Base-by-base conservation (phyloP, 208 protist genomes). In the Leishmania major region DNA sequence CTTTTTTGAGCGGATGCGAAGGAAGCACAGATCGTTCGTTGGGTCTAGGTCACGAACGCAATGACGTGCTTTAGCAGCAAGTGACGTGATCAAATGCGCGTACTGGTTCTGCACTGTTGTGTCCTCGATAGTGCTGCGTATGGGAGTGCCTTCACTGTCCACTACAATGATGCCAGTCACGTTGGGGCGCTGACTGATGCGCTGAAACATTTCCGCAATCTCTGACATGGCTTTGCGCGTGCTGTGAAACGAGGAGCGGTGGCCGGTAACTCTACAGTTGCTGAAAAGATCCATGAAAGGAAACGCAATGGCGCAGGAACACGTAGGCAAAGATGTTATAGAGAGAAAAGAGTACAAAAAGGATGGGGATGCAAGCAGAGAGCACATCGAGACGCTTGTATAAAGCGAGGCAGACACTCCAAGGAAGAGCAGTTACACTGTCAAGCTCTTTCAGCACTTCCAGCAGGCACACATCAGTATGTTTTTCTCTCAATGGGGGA, bases 31-130 rank as follows among this genome's bases (percentile, higher is more conserved):
- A 81, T 99, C 98, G 82, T 99, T 99, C 51, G 97, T 98, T 1
- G 98, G 97, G 87, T 99, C 98, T 76, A 99, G 84, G 83, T 99
- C 98, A 55, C 97, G 95, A 43, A 99, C 95, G 51, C 94, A 98
- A 82, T 96, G 94, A 35, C 97, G 93, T 7, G 98, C 97, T 83
- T 99, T 99, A 17, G 89, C 93, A 22, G 96, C 93, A 31, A 99
- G 90, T 40, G 97, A 92, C 1, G 97, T 95, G 82, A 99, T 98
- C 25, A 99, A 85, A 51, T 98, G 95, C 0, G 98, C 97, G 84
- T 99, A 99, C 82, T 99, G 89, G 86, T 98, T 97, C 51, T 97
- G 93, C 13, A 96, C 92, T 75, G 80, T 86, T 19, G 96, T 96
- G 75, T 97, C 95, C 75, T 98, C 94, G 85, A 98, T 97, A 5